Percentiles rank a stretch among this genome's conserved stretches.
These are phyloP conservation scores for Macrophomina pseudophaseolina DNA, from an alignment of 2,329 filamentous ascomycete species.

Conservation along the genomic window DNA sequence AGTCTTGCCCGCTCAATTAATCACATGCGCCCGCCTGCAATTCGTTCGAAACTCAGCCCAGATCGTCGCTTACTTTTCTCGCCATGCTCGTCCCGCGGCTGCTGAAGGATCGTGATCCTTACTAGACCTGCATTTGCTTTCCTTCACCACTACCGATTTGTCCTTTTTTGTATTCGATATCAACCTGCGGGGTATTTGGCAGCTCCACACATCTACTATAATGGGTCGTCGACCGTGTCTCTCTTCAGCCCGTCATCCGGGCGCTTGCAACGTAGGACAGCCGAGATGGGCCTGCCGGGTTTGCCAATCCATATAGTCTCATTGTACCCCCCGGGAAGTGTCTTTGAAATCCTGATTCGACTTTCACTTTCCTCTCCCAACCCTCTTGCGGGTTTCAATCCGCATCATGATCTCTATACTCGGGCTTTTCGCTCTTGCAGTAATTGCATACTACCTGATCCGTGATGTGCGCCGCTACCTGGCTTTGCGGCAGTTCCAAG, in stretches of 20 bases:
- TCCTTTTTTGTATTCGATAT: background rate
- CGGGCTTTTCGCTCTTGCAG: conserved; percentile 19
- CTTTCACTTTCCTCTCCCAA: background rate
- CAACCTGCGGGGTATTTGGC: conserved; percentile 3
- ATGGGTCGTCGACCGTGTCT: background rate
- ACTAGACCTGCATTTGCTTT: background rate
- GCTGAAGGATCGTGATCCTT: background rate
- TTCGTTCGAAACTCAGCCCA: no score
- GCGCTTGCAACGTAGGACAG: background rate
- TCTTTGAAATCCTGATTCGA: background rate
- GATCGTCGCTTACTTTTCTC: no score
- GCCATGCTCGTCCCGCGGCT: no score
- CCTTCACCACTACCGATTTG: background rate
- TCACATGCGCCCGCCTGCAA: no score
- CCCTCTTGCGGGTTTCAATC: background rate
- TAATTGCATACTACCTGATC: conserved; percentile 32
- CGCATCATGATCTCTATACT: background rate
- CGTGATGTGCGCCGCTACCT: conserved; percentile 38
- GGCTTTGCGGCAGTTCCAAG: conserved; percentile 42
- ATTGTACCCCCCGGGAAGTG: background rate
- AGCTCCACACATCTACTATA: background rate
- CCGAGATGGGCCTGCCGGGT: background rate
- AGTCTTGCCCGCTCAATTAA: no score
- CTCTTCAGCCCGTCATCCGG: background rate
- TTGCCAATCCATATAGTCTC: background rate